These are phyloP conservation scores for Huiozyma sinensis DNA, from an alignment of 805 yeast genomes.

Conservation along the genomic window DNA sequence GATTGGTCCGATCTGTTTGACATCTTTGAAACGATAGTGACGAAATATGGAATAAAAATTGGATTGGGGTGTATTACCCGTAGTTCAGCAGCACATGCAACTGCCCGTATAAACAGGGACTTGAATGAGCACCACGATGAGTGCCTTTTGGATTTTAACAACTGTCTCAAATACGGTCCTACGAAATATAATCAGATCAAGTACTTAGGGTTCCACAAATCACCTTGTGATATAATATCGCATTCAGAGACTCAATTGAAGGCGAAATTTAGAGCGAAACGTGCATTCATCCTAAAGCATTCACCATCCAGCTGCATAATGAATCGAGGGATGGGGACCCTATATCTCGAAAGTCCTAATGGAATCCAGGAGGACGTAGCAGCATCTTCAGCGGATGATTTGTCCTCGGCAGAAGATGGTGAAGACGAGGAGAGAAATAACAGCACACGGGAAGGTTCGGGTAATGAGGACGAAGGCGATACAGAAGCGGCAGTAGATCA, in stretches of 20 bases:
- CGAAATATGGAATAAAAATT: conserved; percentile 13
- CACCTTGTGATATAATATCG: conserved; percentile 17
- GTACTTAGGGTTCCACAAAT: conserved; percentile 13
- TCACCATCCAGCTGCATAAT: conserved; percentile 16
- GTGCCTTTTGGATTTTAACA: conserved; percentile 19
- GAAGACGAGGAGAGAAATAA: neutral
- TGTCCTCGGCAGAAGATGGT: neutral
- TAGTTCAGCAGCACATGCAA: no score
- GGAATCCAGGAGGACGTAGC: neutral
- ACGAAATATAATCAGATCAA: conserved; percentile 10
- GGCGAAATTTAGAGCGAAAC: conserved; percentile 12
- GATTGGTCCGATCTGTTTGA: conserved; percentile 23
- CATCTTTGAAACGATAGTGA: conserved; percentile 16
- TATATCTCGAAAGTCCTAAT: conserved; percentile 15
- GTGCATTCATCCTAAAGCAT: conserved; percentile 11
- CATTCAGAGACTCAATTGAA: conserved; percentile 8
- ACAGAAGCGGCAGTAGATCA: no score
- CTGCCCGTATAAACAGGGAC: no score
- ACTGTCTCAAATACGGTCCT: conserved; percentile 18
- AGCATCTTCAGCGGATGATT: neutral
- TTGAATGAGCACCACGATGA: conserved; percentile 9
- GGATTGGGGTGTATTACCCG: conserved; percentile 18
- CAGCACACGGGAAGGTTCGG: no score
- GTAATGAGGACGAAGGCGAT: no score
- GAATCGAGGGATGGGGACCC: conserved; percentile 12